Conservation (phyloP, 139 green algal species). For the Chlamydomonas sphaeroides region DNA sequence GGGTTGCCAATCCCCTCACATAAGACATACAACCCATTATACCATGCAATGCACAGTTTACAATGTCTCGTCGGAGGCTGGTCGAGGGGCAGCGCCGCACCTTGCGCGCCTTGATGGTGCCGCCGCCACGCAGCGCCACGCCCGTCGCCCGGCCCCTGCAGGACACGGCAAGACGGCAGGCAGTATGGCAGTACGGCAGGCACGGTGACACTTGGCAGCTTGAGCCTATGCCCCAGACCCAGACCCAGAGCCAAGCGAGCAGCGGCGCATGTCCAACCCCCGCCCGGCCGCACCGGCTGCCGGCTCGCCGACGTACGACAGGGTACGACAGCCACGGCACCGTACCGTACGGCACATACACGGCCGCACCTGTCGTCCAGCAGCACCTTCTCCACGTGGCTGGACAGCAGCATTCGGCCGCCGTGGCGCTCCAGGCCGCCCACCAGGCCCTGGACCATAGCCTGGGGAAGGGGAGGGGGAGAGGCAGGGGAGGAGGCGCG, state of each 20-base stretch:
- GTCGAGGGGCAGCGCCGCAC: background rate
- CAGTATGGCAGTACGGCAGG: too few relatives aligned
- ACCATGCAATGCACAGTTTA: too few relatives aligned
- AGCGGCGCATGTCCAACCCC: too few relatives aligned
- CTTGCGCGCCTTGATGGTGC: conserved; percentile 56
- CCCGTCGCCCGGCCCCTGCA: conserved; percentile 57
- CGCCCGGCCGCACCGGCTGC: too few relatives aligned
- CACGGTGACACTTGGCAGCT: too few relatives aligned
- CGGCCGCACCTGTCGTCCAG: conserved; percentile 3
- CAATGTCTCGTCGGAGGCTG: too few relatives aligned
- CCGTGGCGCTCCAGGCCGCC: conserved; percentile 88
- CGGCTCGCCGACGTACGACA: too few relatives aligned
- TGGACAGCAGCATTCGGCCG: conserved; percentile 78
- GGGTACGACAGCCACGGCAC: background rate
- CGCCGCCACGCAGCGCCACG: conserved; percentile 63
- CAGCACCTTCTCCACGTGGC: conserved; percentile 87
- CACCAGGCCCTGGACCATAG: conserved; percentile 90
- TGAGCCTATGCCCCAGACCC: too few relatives aligned
- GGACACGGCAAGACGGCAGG: background rate
- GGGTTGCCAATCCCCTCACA: too few relatives aligned
- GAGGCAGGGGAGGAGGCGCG: background rate
- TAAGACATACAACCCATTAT: too few relatives aligned
- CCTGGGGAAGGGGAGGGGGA: conserved; percentile 64
- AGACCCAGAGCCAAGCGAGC: too few relatives aligned
- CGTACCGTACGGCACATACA: background rate